phyloP scores from a whole-genome alignment of 2,329 filamentous ascomycete genomes.

The Fusarium sp. region DNA sequence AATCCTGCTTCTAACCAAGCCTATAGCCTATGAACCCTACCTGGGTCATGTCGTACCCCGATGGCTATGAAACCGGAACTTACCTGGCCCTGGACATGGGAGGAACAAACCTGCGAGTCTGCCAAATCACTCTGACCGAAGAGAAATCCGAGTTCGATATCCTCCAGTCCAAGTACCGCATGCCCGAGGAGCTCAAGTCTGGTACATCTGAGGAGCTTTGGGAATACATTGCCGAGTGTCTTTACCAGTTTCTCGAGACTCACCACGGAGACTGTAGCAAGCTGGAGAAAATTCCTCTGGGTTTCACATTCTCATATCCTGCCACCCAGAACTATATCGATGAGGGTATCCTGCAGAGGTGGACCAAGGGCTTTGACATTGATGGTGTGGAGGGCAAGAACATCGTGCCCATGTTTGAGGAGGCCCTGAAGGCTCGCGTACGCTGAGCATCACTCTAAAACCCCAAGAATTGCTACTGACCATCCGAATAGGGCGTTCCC shows the following conservation, averaged over 20 bases:
- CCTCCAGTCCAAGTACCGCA: conserved; percentile 93
- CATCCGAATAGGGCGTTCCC: conserved; percentile 73
- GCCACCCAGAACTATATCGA: conserved; percentile 94
- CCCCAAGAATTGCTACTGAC: conserved; percentile 24
- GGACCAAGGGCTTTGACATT: conserved; percentile 98
- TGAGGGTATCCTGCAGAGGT: conserved; percentile 89
- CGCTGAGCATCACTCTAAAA: conserved; percentile 1
- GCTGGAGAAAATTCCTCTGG: conserved; percentile 76
- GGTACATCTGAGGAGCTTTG: conserved; percentile 86
- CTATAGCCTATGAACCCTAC: conserved; percentile 93
- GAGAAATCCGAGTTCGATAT: conserved; percentile 92
- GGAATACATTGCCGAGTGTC: conserved; percentile 93
- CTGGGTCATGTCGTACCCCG: conserved; percentile 92
- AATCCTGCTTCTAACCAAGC: conserved; percentile 29
- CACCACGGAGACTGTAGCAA: conserved; percentile 76
- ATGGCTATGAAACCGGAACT: conserved; percentile 86
- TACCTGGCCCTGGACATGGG: conserved; percentile 95
- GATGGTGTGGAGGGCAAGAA: conserved; percentile 89
- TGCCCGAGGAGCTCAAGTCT: conserved; percentile 92
- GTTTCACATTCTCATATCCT: conserved; percentile 97
- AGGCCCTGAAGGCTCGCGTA: conserved; percentile 70
- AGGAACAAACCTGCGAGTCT: conserved; percentile 94
- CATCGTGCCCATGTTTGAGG: conserved; percentile 88
- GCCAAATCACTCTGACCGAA: conserved; percentile 88
- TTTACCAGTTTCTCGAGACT: conserved; percentile 88